Evolutionary conservation across 352 stramenopile species (phyloP), one percentile per base, ranked within the genome.

Genomic region (Nothophytophthora sp.): DNA sequence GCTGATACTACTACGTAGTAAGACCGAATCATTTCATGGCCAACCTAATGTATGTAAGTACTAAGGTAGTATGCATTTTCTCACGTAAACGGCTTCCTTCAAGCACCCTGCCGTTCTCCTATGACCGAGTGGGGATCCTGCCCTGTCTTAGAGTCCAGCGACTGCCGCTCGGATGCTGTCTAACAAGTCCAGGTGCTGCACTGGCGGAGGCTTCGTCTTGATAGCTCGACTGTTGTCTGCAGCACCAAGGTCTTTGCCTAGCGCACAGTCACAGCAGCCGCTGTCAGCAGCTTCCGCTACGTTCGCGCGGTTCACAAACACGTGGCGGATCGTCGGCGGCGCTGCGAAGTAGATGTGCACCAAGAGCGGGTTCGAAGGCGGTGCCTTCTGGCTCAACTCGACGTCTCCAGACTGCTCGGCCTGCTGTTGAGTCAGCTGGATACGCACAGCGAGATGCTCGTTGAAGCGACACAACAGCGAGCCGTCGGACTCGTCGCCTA

Each of bases 331-430:
- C 20, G 61, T 55, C 5, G 41, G 41, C 0, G 61, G 45, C 12
- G 52, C 69, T 8, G 69, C 61, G 27, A 87, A 87, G 52, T 66
- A 85, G 10, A 89, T 66, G n/a, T 38, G 34, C 20, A 89, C 27
- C n/a, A 58, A 35, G 12, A 87, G 67, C 19, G 61, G 49, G 35
- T 63, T 77, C 9, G 16, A 12, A 7, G 15, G 2, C 16, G 27
- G 10, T 38, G n/a, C 7, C 9, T 41, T 25, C 23, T 54, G 30
- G 16, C 39, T 47, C 1, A 25, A 4, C 19, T 35, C 9, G n/a
- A 11, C 9, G 28, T 9, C 22, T 38, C 38, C 34, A 19, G 13
- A 18, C 25, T 46, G 39, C 34, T 29, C 11, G 23, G 12, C 27
- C 18, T 25, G 19, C 22, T 28, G 37, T 5, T 19, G 25, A 24